Evolutionary conservation across 78 protist genomes (phyloP), one percentile per base, ranked within the genome.

Genomic region (Dictyostelium purpureum): DNA sequence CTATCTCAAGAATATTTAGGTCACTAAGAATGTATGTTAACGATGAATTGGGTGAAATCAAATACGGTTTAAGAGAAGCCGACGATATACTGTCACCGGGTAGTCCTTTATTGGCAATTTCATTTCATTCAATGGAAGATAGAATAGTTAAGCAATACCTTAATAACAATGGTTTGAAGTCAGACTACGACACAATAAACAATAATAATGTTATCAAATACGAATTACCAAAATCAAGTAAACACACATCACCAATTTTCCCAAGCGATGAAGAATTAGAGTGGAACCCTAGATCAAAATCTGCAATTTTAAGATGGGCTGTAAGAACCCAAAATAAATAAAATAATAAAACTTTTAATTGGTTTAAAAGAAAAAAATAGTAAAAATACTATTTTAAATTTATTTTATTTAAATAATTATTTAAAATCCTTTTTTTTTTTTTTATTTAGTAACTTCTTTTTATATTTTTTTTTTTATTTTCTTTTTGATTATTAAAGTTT

Each of bases 101-200:
- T 42, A 51, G 77, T 16, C 52, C 63, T 10, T 19, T 85, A 2
- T 57, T 85, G 0, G 82, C 82, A 6, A 85, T 85, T 35, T 85
- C 92, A 56, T 85, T 85, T 47, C 92, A 85, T 59, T 85, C 92
- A 6, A 85, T 85, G 0, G 92, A 85, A 59, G 92, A 85, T 73
- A 70, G 92, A 61, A 73, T 85, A 7, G 74, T 59, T 16, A 85
- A 85, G n/a, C 40, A 43, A 42, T 85, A 7, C 57, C 26, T 77
- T 10, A 21, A 77, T 31, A 57, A 21, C n/a, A n/a, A n/a, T n/a
- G n/a, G n/a, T n/a, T n/a, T n/a, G n/a, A n/a, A n/a, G n/a, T n/a
- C n/a, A n/a, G n/a, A n/a, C n/a, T n/a, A n/a, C n/a, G n/a, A n/a
- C n/a, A n/a, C n/a, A n/a, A 38, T 63, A 12, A 2, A 14, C 38